phyloP scores from a whole-genome alignment of 495 filamentous ascomycete genomes.

The Penicillium ochrochloron region DNA sequence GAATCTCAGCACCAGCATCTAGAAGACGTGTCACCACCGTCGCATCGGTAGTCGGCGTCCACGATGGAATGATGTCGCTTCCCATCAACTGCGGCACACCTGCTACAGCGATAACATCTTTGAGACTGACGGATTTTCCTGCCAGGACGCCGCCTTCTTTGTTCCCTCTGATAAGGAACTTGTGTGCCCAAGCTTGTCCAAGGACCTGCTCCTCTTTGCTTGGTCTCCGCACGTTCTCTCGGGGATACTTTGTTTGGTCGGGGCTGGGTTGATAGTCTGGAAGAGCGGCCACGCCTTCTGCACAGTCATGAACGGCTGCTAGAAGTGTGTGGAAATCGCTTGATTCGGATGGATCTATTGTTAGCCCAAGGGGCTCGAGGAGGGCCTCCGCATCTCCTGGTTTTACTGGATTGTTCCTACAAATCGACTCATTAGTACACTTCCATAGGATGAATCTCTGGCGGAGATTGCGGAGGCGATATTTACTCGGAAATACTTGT shows the following conservation, averaged over 20 bases:
- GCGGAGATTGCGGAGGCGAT: neutral
- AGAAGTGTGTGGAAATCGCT: conserved; percentile 39
- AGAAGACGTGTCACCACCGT: conserved; percentile 54
- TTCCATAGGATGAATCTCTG: neutral
- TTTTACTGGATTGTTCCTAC: conserved; percentile 37
- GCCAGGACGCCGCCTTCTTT: conserved; percentile 64
- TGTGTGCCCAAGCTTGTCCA: conserved; percentile 40
- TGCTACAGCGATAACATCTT: conserved; percentile 48
- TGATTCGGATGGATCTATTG: conserved; percentile 33
- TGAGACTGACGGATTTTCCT: conserved; percentile 78
- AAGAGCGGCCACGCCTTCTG: conserved; percentile 31
- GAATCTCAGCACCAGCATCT: conserved; percentile 48
- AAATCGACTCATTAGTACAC: conserved; percentile 4
- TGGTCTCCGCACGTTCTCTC: conserved; percentile 37
- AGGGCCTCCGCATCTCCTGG: conserved; percentile 34
- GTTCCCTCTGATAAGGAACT: conserved; percentile 39
- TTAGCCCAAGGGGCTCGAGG: conserved; percentile 31
- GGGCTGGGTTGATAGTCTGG: conserved; percentile 41
- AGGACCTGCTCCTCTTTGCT: conserved; percentile 34
- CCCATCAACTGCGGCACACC: conserved; percentile 45
- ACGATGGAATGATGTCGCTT: conserved; percentile 41
- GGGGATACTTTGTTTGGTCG: conserved; percentile 34
- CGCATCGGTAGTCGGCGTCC: conserved; percentile 49
- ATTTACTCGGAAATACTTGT: conserved; percentile 41
- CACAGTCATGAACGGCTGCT: conserved; percentile 42